A percentile compares a stretch with the other conserved stretches of the same genome.
These are phyloP conservation scores for Chaetoceros tenuissimus DNA, from an alignment of 108 stramenopile genomes.

Conservation along the genomic window DNA sequence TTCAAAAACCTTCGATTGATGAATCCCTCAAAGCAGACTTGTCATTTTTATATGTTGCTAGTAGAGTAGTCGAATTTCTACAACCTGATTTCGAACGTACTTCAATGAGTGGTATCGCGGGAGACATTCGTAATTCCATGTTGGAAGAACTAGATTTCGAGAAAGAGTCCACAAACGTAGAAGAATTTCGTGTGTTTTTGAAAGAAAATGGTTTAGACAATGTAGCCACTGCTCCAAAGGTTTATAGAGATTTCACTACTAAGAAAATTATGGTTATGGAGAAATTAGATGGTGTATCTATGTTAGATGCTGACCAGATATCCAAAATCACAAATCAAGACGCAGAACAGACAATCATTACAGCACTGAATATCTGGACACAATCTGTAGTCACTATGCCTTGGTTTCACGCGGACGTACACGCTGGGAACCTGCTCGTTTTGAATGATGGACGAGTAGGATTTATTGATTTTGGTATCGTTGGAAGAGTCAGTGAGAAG, in stretches of 20 bases:
- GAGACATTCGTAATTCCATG: constrained; percentile 83
- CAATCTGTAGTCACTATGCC: constrained; percentile 78
- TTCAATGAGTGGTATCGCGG: constrained; percentile 72
- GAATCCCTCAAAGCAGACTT: constrained; percentile 86
- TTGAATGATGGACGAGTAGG: constrained; percentile 88
- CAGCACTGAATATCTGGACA: constrained; percentile 94
- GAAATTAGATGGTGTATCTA: constrained; percentile 70
- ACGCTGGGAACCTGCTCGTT: constrained; percentile 80
- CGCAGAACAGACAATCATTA: constrained; percentile 78
- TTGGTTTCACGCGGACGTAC: constrained; percentile 97
- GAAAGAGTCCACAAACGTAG: constrained; percentile 84
- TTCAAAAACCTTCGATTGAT: constrained; percentile 91
- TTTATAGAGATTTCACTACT: constrained; percentile 55
- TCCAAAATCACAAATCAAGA: constrained; percentile 44
- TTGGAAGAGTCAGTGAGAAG: constrained; percentile 82
- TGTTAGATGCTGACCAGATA: constrained; percentile 83
- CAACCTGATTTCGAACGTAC: constrained; percentile 89
- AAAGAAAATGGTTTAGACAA: constrained; percentile 44
- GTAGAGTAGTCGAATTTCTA: constrained; percentile 78
- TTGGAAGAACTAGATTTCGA: constrained; percentile 91
- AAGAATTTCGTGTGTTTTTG: constrained; percentile 84
- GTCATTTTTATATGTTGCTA: constrained; percentile 85
- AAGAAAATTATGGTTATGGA: constrained; percentile 91
- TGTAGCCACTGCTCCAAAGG: constrained; percentile 64
- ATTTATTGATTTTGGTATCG: constrained; percentile 98